These are phyloP conservation scores for Blastocystis sp. DNA, from an alignment of 352 stramenopile species.

Conservation along the genomic window DNA sequence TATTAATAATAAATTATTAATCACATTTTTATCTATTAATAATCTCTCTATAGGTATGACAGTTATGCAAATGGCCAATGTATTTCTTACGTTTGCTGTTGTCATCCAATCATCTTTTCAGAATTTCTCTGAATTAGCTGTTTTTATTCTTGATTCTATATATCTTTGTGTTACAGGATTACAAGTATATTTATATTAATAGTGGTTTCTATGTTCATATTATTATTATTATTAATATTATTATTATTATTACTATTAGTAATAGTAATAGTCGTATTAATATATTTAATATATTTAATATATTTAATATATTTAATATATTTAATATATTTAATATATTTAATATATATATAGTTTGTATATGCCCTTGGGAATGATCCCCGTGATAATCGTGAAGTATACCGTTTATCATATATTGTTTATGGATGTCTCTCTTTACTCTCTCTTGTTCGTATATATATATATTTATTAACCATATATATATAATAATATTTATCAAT, in stretches of 20 bases:
- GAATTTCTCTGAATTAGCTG: conserved; percentile 10
- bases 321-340: no score
- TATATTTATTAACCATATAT: no score
- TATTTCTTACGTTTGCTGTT: conserved; percentile 35
- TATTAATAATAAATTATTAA: no score
- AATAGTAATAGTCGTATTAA: no score
- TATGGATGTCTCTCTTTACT: conserved; percentile 32
- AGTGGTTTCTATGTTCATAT: no score
- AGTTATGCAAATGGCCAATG: conserved; percentile 25
- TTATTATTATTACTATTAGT: no score
- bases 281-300: no score
- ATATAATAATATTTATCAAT: no score
- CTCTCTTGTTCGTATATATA: conserved; percentile 25
- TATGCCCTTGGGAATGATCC: conserved; percentile 33
- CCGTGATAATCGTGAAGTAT: conserved; percentile 25
- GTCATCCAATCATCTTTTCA: conserved; percentile 29
- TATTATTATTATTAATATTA: no score
- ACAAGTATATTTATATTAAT: background rate
- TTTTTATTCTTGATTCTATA: conserved; percentile 21
- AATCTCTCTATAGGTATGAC: conserved; percentile 23
- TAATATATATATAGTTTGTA: conserved; percentile 5
- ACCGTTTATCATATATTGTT: conserved; percentile 28
- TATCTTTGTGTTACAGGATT: conserved; percentile 28
- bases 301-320: no score
- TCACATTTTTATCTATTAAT: no score